Percentiles rank a stretch among this genome's conserved stretches.
Evolutionary conservation across 192 early-diverging fungal genomes (phyloP).

Genomic region (Gaertneriomyces semiglobifer): DNA sequence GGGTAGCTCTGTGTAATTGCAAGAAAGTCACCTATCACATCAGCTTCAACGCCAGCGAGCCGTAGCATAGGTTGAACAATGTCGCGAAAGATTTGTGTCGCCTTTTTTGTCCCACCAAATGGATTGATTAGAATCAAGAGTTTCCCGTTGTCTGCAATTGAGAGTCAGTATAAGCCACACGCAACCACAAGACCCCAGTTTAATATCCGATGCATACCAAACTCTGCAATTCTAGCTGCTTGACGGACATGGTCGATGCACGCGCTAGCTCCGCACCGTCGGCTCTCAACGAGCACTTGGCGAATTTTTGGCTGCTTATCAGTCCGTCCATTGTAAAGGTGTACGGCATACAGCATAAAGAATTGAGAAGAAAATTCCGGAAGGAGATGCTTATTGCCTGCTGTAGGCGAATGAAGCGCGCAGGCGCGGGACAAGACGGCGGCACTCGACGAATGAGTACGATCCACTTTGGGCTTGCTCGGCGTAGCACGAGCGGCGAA

Average conservation of each 20-base stretch:
- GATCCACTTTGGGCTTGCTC: neutral
- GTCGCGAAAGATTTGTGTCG: conserved; percentile 50
- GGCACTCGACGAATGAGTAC: conserved; percentile 6
- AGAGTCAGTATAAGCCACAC: neutral
- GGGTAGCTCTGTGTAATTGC: neutral
- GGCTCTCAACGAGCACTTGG: conserved; percentile 20
- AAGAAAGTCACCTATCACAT: conserved; percentile 15
- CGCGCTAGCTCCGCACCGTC: conserved; percentile 3
- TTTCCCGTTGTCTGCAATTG: conserved; percentile 14
- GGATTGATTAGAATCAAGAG: conserved; percentile 68
- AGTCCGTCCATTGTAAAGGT: conserved; percentile 1
- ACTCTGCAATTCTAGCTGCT: neutral
- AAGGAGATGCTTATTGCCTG: neutral
- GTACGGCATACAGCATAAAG: conserved; percentile 19
- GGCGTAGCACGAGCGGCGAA: conserved; percentile 14
- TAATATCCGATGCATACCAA: neutral
- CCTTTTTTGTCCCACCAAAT: conserved; percentile 67
- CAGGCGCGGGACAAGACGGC: conserved; percentile 3
- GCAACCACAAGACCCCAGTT: conserved; percentile 1
- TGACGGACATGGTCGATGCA: conserved; percentile 17
- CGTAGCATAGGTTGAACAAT: conserved; percentile 60
- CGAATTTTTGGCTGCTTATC: conserved; percentile 19
- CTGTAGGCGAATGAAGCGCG: neutral
- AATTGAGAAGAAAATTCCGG: neutral
- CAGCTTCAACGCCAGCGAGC: conserved; percentile 51